Conservation (phyloP, 805 yeast species). For the Nadsonia fulvescens region DNA sequence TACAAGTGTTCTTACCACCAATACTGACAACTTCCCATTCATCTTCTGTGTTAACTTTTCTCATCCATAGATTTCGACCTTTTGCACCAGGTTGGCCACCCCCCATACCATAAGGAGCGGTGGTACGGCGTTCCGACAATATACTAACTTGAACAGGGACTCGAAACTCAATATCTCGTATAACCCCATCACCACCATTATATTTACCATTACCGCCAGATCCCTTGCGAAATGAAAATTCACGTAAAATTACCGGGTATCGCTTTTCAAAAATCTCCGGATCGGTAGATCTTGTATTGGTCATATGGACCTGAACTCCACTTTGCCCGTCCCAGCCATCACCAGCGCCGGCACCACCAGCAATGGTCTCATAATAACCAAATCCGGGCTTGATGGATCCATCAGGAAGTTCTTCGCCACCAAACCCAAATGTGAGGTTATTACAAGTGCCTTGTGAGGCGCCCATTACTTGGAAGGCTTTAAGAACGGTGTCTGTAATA, state of each 20-base stretch:
- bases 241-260: constrained; percentile 63
- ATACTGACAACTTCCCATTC: constrained; percentile 22
- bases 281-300: constrained; percentile 85
- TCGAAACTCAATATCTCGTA: constrained; percentile 70
- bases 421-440: constrained; percentile 80
- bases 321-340: constrained; percentile 70
- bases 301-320: constrained; percentile 90
- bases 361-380: constrained; percentile 87
- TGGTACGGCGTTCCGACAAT: constrained; percentile 67
- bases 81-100: constrained; percentile 68
- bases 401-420: constrained; percentile 28
- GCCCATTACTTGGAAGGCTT: constrained; percentile 78
- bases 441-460: constrained; percentile 95
- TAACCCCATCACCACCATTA: constrained; percentile 72
- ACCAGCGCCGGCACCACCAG: constrained; percentile 93
- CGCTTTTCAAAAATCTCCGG: constrained; percentile 77
- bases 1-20: constrained; percentile 57
- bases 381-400: constrained; percentile 40
- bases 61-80: constrained; percentile 39
- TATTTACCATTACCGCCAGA: constrained; percentile 71
- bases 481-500: constrained; percentile 72
- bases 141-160: constrained; percentile 60
- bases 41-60: constrained; percentile 16
- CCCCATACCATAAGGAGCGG: constrained; percentile 69
- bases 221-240: constrained; percentile 47